Conservation (phyloP, 2,329 filamentous ascomycete species). For the Trichoderma polysporum region DNA sequence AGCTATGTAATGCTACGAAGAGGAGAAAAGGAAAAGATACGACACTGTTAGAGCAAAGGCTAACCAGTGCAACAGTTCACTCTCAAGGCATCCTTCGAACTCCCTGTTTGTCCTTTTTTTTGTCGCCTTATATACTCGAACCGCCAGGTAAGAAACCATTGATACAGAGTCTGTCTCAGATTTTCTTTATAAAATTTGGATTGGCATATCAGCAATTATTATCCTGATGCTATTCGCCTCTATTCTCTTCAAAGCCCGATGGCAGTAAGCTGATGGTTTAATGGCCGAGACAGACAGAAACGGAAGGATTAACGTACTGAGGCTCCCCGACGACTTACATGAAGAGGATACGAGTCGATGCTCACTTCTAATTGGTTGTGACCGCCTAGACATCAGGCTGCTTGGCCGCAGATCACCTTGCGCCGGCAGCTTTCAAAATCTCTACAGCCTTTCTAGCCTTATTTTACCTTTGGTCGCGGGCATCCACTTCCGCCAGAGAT, state of each 20-base stretch:
- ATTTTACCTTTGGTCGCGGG: background rate
- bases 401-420: background rate
- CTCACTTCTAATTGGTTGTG: background rate
- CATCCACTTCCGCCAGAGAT: conserved; percentile 16
- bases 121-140: background rate
- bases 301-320: background rate
- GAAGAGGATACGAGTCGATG: conserved; percentile 1
- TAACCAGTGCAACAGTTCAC: background rate
- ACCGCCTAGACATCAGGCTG: background rate
- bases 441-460: background rate
- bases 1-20: background rate
- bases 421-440: background rate
- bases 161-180: background rate
- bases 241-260: background rate
- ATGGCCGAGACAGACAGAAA: background rate
- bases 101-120: background rate
- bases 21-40: background rate
- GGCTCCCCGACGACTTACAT: conserved; percentile 3
- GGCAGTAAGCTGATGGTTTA: background rate
- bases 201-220: no score
- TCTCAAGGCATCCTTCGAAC: background rate
- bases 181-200: background rate
- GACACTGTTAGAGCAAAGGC: background rate
- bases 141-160: background rate
- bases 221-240: background rate